Evolutionary conservation across 257 asterid genomes (phyloP), one percentile per base, ranked within the genome.

Genomic region (Capsicum chinense): DNA sequence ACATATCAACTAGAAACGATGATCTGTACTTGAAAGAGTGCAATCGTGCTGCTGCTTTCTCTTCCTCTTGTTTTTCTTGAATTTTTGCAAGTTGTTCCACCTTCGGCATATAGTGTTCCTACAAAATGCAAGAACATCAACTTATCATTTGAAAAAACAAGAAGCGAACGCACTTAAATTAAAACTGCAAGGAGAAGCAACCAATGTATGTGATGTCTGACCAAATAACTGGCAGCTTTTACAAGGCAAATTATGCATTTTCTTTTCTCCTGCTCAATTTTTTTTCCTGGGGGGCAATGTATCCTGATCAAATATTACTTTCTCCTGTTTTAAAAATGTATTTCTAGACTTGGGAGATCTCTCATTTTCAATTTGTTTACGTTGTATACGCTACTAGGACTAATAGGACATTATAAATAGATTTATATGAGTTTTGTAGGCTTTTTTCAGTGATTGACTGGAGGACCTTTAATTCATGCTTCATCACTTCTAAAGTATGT

Each of bases 1-100:
- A 11, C 88, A 42, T 58, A 66, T 83, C 69, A 83, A 83, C 70
- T 83, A 69, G 9, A 83, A 48, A 54, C 14, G 19, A 58, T 82
- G 19, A 84, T 76, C 88, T 92, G 83, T 90, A 95, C 99, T 91
- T 87, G 83, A 92, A 96, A n/a, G 98, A 93, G 87, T 93, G 98
- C 90, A 94, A 89, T 84, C 92, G 91, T 68, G 92, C 94, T 1
- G 92, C 86, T 82, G 86, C 86, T 88, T 88, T 94, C 66, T 96
- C 94, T 80, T 93, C 98, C 83, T 93, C 97, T 86, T 92, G 98
- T 84, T 92, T 92, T 84, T 86, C 94, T 82, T 94, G 92, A 83
- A 96, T 83, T 90, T 88, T 94, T 57, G 99, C 98, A 80, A 94
- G 92, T 81, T 94, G 82, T 88, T 92, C 95, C 86, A 94, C 98